Evolutionary conservation across 345 rosid species (phyloP).

Genomic region (Ceriops decandra): DNA sequence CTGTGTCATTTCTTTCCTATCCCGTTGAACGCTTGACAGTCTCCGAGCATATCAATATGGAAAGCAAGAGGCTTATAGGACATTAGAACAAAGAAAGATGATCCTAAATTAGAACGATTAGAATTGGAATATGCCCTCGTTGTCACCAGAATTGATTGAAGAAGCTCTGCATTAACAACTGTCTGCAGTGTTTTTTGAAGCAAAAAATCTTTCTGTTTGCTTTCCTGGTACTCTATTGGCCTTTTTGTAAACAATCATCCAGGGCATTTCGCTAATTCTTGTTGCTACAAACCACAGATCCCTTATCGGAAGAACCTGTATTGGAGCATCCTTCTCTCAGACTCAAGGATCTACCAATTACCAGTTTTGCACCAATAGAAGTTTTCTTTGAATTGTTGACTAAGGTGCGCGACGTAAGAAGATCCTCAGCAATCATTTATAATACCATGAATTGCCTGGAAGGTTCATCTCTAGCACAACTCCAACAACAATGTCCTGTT

Average conservation of each 20-base stretch:
- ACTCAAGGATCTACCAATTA: constrained; percentile 32
- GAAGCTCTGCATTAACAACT: no score
- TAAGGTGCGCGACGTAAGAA: constrained; percentile 16
- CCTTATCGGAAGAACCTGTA: constrained; percentile 16
- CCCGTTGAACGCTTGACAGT: no score
- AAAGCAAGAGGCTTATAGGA: no score
- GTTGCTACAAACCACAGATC: constrained; percentile 9
- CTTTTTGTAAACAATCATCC: not conserved
- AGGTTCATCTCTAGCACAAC: not conserved
- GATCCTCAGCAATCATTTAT: constrained; percentile 24
- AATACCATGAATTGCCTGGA: constrained; percentile 17
- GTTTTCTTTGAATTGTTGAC: constrained; percentile 16
- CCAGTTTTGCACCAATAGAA: constrained; percentile 28
- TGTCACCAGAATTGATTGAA: no score
- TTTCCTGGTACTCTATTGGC: not conserved
- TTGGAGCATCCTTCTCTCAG: constrained; percentile 29
- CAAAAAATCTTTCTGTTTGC: not conserved
- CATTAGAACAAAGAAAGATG: no score
- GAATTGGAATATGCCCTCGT: no score
- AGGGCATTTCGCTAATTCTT: not conserved
- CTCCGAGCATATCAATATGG: no score
- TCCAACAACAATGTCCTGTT: constrained; percentile 5
- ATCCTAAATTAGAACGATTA: no score
- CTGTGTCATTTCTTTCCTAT: not conserved
- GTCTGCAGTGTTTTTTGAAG: no score